phyloP scores from a whole-genome alignment of 805 yeast species.

The Candida sithepensis region DNA sequence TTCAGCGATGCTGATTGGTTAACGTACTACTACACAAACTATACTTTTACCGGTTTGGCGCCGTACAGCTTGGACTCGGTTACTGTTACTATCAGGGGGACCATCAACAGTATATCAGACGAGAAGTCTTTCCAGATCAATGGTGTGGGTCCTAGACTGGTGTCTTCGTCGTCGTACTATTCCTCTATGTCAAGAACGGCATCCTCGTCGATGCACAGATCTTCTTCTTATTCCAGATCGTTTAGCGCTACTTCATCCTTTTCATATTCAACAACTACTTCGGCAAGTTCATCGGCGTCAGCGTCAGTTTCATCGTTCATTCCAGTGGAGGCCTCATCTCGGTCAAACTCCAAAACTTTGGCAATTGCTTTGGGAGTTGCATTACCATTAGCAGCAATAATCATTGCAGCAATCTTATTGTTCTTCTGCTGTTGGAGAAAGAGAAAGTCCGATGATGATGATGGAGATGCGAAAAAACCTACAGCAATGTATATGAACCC shows the following conservation, averaged over 20 bases:
- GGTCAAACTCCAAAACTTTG: conserved; percentile 44
- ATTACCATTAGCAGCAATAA: conserved; percentile 57
- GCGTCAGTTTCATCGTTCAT: conserved; percentile 5
- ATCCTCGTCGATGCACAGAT: conserved; percentile 29
- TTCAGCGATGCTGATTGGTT: conserved; percentile 60
- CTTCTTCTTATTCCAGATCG: conserved; percentile 30
- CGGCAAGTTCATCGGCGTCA: conserved; percentile 4
- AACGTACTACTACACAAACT: conserved; percentile 51
- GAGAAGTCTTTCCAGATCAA: conserved; percentile 46
- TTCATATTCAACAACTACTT: conserved; percentile 3
- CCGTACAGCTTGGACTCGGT: conserved; percentile 45
- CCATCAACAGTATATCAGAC: conserved; percentile 33
- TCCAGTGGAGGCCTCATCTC: conserved; percentile 8
- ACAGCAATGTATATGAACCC: conserved; percentile 21
- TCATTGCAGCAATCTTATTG: conserved; percentile 45
- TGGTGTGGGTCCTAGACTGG: conserved; percentile 39
- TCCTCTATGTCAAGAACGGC: conserved; percentile 23
- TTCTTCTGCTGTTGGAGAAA: conserved; percentile 56
- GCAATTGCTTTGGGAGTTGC: conserved; percentile 92
- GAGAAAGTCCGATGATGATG: conserved; percentile 30
- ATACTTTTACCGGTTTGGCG: conserved; percentile 66
- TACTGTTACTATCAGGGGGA: conserved; percentile 40
- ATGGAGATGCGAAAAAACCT: conserved; percentile 27
- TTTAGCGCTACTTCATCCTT: conserved; percentile 16
- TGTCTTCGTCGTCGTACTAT: conserved; percentile 23